Conservation (phyloP, 2,329 filamentous ascomycete genomes). For the Zymoseptoria passerinii region DNA sequence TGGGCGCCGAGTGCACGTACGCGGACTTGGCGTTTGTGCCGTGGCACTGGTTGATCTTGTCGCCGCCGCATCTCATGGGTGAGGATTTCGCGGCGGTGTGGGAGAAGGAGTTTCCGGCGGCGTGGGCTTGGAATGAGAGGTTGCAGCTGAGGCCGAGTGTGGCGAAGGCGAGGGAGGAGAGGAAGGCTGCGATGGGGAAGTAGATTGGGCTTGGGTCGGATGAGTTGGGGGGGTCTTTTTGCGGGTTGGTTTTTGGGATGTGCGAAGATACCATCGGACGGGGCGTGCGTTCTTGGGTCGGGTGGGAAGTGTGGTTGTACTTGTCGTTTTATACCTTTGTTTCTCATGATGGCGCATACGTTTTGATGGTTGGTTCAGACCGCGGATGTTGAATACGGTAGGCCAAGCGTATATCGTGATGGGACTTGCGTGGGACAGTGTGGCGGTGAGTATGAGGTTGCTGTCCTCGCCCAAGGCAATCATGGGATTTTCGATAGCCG, state of each 20-base stretch:
- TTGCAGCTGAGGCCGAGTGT: slow-evolving; percentile 23
- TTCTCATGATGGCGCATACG: neutral
- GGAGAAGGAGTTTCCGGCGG: slow-evolving; percentile 22
- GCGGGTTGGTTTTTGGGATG: neutral
- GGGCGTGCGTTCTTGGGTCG: neutral
- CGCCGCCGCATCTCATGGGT: slow-evolving; percentile 22
- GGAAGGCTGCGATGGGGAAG: slow-evolving; percentile 14
- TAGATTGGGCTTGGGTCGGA: neutral
- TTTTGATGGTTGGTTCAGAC: neutral
- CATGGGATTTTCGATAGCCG: no score
- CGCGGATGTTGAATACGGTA: no score
- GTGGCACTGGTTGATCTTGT: slow-evolving; percentile 28
- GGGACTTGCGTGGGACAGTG: no score
- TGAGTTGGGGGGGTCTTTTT: neutral
- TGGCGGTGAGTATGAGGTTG: no score
- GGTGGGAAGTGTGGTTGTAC: neutral
- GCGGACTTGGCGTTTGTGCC: slow-evolving; percentile 35
- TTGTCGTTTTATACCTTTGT: neutral
- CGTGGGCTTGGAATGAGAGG: slow-evolving; percentile 24
- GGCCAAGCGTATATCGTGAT: no score
- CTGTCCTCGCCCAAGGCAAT: no score
- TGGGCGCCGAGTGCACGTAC: slow-evolving; percentile 36
- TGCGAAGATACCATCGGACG: neutral
- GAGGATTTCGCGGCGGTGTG: slow-evolving; percentile 21
- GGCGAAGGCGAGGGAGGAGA: slow-evolving; percentile 23